Base-by-base conservation (phyloP, 2,329 filamentous ascomycete genomes). In the Acrocalymma vagum region DNA sequence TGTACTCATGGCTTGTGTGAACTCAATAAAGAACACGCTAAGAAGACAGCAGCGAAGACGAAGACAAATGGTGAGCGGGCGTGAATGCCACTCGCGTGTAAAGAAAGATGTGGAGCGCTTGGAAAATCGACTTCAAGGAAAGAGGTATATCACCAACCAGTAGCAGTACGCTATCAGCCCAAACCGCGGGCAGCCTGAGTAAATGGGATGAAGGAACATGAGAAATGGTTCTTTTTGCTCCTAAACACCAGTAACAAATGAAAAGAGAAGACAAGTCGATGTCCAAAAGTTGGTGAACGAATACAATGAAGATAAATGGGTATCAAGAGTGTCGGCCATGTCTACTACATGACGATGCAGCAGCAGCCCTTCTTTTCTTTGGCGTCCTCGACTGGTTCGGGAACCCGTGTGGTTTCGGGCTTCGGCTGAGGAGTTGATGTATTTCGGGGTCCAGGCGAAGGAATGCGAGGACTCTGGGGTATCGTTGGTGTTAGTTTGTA, bases 301-400 rank as follows among this genome's bases (percentile, higher is more conserved):
- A 45, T 38, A 23, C 28, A 45, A 32, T n/a, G 42, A 54, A 50
- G 52, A 31, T 44, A 49, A 52, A 55, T 46, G 55, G 60, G 57
- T 62, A 66, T 63, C 59, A 51, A 37, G 38, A 39, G 42, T 47
- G 46, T n/a, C n/a, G n/a, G n/a, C n/a, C n/a, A 48, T 42, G 50
- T 53, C 57, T 32, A 50, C 61, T 76, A 90, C 87, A 90, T 90
- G 54, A 92, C 80, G 47, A 89, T 75, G 69, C 87, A 91, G 69
- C 86, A 88, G 43, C 82, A 84, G 55, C 86, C 86, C 9, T 82
- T 80, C 50, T 78, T 80, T 58, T 82, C 78, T 55, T 81, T 77
- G 50, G 79, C 76, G 53, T 78, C 77, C 45, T 83, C 78, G 9
- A 74, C 74, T 4, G 78, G 74, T 32, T 84, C 77, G 29, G 80